Conservation (phyloP, 2,329 filamentous ascomycete species). For the Tolypocladium capitatum region DNA sequence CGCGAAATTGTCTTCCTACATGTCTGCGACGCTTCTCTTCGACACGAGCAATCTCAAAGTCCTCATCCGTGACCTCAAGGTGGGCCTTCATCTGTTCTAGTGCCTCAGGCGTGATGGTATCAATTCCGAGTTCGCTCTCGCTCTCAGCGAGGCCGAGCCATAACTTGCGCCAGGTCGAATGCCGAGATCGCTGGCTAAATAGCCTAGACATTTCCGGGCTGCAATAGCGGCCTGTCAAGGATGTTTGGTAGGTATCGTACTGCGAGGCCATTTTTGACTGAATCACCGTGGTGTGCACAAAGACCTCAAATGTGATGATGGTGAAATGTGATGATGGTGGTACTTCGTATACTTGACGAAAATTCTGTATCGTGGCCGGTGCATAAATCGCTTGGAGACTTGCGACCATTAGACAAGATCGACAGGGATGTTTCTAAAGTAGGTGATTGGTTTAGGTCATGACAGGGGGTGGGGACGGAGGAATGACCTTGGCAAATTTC, state of each 20-base stretch:
- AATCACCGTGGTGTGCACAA: no score
- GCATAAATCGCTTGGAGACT: no score
- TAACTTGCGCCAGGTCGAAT: conserved; percentile 69
- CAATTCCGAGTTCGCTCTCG: conserved; percentile 68
- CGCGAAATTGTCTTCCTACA: neutral
- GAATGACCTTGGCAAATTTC: no score
- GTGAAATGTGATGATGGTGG: no score
- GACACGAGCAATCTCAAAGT: conserved; percentile 59
- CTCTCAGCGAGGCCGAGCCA: conserved; percentile 77
- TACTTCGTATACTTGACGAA: no score
- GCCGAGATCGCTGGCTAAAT: conserved; percentile 64
- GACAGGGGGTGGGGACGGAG: no score
- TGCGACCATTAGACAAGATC: no score
- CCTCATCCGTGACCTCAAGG: conserved; percentile 59
- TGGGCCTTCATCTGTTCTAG: conserved; percentile 65
- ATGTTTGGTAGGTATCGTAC: conserved; percentile 41
- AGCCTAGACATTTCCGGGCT: conserved; percentile 62
- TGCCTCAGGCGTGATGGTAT: conserved; percentile 56
- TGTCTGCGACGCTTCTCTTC: conserved; percentile 65
- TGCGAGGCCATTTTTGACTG: no score
- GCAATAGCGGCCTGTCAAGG: conserved; percentile 60
- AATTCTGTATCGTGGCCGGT: no score
- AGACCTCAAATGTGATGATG: no score
- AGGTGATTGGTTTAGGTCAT: no score
- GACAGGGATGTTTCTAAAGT: no score